These are phyloP conservation scores for Pelargonium australe DNA, from an alignment of 441 rosid genomes.

Conservation along the genomic window DNA sequence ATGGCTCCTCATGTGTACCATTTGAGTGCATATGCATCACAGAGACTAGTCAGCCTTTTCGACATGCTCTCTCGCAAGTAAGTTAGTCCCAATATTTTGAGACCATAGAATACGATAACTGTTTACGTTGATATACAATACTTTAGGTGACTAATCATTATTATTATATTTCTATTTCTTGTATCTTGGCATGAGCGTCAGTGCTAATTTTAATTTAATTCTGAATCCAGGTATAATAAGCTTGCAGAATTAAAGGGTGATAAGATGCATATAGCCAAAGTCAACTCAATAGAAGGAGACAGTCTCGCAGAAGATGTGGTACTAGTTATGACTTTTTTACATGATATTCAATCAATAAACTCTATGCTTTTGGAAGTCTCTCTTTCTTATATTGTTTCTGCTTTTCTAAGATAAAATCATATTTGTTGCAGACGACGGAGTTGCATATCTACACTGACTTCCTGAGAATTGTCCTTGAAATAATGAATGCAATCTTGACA, in stretches of 20 bases:
- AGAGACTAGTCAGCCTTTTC: slow-evolving; percentile 95
- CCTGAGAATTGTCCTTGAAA: slow-evolving; percentile 93
- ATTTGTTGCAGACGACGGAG: slow-evolving; percentile 71
- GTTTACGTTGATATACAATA: background rate
- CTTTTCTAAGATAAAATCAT: slow-evolving; percentile 21
- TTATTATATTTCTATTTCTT: background rate
- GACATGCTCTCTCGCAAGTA: slow-evolving; percentile 98
- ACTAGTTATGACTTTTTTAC: slow-evolving; percentile 20
- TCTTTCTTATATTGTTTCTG: slow-evolving; percentile 13
- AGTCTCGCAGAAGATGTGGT: slow-evolving; percentile 73
- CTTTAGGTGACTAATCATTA: background rate
- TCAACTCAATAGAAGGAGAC: slow-evolving; percentile 45
- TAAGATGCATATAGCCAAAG: slow-evolving; percentile 40
- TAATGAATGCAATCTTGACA: slow-evolving; percentile 87
- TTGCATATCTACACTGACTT: slow-evolving; percentile 95
- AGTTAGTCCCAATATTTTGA: slow-evolving; percentile 15
- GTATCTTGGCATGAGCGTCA: background rate
- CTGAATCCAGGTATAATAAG: slow-evolving; percentile 64
- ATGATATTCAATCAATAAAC: background rate
- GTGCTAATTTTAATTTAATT: background rate
- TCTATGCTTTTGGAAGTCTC: background rate
- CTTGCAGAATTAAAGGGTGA: slow-evolving; percentile 65
- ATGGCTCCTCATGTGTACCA: slow-evolving; percentile 98
- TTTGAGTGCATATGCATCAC: slow-evolving; percentile 96
- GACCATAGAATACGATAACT: slow-evolving; percentile 1